Evolutionary conservation across 2,329 filamentous ascomycete species (phyloP).

Genomic region (Zasmidium angulare): DNA sequence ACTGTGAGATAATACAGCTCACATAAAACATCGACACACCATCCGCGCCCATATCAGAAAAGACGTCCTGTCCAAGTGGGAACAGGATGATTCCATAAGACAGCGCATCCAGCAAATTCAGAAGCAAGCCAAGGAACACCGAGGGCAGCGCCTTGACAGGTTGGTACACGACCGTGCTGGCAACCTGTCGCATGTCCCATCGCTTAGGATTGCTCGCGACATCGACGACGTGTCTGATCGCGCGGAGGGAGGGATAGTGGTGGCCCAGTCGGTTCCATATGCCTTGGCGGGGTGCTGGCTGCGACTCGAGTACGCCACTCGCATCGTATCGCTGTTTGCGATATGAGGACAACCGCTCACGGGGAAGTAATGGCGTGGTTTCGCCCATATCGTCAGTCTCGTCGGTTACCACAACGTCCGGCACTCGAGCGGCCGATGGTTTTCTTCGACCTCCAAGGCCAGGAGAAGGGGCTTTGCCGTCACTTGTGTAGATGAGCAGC

Average conservation of each 20-base stretch:
- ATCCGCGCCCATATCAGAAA: slow-evolving; percentile 81
- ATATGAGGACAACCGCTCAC: slow-evolving; percentile 24
- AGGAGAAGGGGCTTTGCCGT: slow-evolving; percentile 1
- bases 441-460: slow-evolving; percentile 1
- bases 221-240: slow-evolving; percentile 26
- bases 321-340: slow-evolving; percentile 25
- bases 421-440: slow-evolving; percentile 14
- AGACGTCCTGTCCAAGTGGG: slow-evolving; percentile 82
- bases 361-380: slow-evolving; percentile 38
- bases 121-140: slow-evolving; percentile 80
- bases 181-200: slow-evolving; percentile 70
- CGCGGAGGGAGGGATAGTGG: slow-evolving; percentile 29
- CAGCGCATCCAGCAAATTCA: slow-evolving; percentile 91
- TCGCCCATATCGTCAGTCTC: slow-evolving; percentile 28
- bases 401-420: slow-evolving; percentile 31
- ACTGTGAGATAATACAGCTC: slow-evolving; percentile 89
- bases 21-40: slow-evolving; percentile 99
- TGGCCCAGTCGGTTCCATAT: slow-evolving; percentile 33
- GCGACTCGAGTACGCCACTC: slow-evolving; percentile 27
- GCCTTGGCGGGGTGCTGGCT: slow-evolving; percentile 15
- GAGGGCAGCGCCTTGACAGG: slow-evolving; percentile 76
- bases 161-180: slow-evolving; percentile 62
- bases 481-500: slow-evolving; percentile 17
- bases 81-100: slow-evolving; percentile 94
- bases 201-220: slow-evolving; percentile 60